These are phyloP conservation scores for Candida bentonensis DNA, from an alignment of 805 yeast genomes.

Conservation along the genomic window DNA sequence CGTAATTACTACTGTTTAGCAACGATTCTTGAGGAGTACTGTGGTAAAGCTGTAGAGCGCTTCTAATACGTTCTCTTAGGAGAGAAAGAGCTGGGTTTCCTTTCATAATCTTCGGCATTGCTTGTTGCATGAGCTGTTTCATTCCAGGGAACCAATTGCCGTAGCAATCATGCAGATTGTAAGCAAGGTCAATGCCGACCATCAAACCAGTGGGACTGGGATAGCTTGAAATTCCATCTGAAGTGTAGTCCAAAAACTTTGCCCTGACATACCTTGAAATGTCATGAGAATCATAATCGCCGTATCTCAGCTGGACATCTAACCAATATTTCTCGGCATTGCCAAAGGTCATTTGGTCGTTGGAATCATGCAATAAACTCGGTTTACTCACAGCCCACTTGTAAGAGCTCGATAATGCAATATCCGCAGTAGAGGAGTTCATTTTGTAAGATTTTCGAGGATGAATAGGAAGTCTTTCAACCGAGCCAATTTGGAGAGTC, in stretches of 20 bases:
- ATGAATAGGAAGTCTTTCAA: slow-evolving; percentile 84
- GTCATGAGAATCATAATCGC: slow-evolving; percentile 96
- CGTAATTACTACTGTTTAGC: slow-evolving; percentile 77
- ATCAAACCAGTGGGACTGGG: slow-evolving; percentile 90
- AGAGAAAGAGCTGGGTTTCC: slow-evolving; percentile 89
- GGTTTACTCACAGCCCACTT: slow-evolving; percentile 74
- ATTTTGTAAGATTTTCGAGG: slow-evolving; percentile 95
- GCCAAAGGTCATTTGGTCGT: slow-evolving; percentile 47
- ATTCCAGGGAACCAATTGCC: slow-evolving; percentile 97
- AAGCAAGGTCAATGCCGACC: slow-evolving; percentile 85
- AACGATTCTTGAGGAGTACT: slow-evolving; percentile 88
- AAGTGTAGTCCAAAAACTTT: slow-evolving; percentile 83
- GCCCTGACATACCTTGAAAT: slow-evolving; percentile 88
- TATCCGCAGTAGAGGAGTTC: slow-evolving; percentile 92
- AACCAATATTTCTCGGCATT: slow-evolving; percentile 68
- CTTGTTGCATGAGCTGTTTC: slow-evolving; percentile 77
- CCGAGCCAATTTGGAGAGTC: slow-evolving; percentile 66
- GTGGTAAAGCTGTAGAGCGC: slow-evolving; percentile 86
- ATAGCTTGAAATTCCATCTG: slow-evolving; percentile 70
- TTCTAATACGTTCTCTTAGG: slow-evolving; percentile 82
- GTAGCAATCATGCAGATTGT: slow-evolving; percentile 90
- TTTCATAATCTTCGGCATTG: slow-evolving; percentile 88
- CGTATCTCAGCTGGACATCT: slow-evolving; percentile 88
- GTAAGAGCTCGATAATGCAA: slow-evolving; percentile 57
- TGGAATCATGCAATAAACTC: slow-evolving; percentile 57